A percentile compares a stretch with the other conserved stretches of the same genome.
These are phyloP conservation scores for Colletotrichum chrysophilum DNA, from an alignment of 2,329 filamentous ascomycete species.

Conservation along the genomic window DNA sequence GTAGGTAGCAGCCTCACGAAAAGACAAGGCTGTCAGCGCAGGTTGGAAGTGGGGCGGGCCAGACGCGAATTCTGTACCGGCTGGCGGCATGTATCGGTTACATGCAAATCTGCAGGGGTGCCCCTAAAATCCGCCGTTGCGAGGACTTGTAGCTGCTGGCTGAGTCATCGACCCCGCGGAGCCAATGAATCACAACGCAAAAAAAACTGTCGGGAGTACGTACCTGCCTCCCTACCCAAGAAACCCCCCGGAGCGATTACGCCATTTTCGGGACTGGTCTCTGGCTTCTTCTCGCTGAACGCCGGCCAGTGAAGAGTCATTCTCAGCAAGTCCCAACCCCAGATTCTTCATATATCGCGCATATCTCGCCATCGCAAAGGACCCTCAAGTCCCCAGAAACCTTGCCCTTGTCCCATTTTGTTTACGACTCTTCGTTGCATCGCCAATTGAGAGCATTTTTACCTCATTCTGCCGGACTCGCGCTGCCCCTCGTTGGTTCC, in stretches of 20 bases:
- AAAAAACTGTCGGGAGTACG: background rate
- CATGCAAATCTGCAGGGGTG: background rate
- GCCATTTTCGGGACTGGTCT: slow-evolving; percentile 14
- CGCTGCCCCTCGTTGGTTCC: slow-evolving; percentile 9
- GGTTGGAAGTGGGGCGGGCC: background rate
- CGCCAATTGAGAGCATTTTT: background rate
- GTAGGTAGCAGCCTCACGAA: slow-evolving; percentile 18
- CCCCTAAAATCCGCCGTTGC: background rate
- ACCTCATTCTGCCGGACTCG: background rate
- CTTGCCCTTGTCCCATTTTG: background rate
- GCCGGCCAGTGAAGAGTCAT: slow-evolving; percentile 1
- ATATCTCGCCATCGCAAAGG: slow-evolving; percentile 8
- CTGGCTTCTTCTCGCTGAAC: background rate
- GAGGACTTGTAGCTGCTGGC: background rate
- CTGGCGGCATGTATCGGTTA: background rate
- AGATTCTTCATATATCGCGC: slow-evolving; percentile 10
- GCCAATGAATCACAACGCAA: background rate
- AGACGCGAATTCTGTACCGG: background rate
- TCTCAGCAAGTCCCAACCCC: background rate
- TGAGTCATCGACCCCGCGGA: slow-evolving; percentile 12
- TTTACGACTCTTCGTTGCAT: background rate
- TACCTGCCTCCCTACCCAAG: background rate
- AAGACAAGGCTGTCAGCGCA: slow-evolving; percentile 10
- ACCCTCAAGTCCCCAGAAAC: background rate
- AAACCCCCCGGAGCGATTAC: slow-evolving; percentile 2